These are phyloP conservation scores for Colletotrichum orchidophilum DNA, from an alignment of 2,329 filamentous ascomycete species.

Conservation along the genomic window DNA sequence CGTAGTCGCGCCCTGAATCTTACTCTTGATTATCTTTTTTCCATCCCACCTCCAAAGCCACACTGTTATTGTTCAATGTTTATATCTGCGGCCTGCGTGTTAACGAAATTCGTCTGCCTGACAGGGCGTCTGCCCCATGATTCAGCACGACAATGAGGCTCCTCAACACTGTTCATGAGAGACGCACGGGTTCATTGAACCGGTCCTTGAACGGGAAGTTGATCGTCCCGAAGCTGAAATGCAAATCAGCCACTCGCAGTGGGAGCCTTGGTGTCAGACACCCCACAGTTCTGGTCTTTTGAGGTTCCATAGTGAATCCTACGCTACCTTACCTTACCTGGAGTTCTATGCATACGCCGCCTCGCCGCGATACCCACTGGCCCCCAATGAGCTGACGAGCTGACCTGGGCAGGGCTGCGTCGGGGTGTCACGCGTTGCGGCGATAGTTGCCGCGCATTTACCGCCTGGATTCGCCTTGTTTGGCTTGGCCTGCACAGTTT, in stretches of 20 bases:
- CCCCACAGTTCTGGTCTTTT: background rate
- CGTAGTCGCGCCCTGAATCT: background rate
- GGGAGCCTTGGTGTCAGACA: background rate
- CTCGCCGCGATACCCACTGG: background rate
- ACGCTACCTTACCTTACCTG: constrained; percentile 5
- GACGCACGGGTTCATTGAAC: background rate
- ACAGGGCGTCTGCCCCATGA: background rate
- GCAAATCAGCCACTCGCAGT: background rate
- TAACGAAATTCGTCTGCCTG: background rate
- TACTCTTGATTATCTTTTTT: background rate
- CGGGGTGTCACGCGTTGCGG: background rate
- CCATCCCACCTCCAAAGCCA: background rate
- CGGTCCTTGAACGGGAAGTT: background rate
- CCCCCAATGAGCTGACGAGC: background rate
- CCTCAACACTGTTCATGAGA: background rate
- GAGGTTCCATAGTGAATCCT: constrained; percentile 12
- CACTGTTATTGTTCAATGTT: background rate
- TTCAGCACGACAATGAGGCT: background rate
- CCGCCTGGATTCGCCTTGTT: constrained; percentile 17
- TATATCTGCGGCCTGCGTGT: background rate
- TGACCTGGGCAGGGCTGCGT: constrained; percentile 5
- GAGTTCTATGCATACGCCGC: background rate
- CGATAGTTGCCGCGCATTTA: constrained; percentile 5
- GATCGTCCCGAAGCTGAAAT: background rate
- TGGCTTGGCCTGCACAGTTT: background rate